Evolutionary conservation across 768 basidiomycete genomes (phyloP).

Genomic region (Boletus huronensis): DNA sequence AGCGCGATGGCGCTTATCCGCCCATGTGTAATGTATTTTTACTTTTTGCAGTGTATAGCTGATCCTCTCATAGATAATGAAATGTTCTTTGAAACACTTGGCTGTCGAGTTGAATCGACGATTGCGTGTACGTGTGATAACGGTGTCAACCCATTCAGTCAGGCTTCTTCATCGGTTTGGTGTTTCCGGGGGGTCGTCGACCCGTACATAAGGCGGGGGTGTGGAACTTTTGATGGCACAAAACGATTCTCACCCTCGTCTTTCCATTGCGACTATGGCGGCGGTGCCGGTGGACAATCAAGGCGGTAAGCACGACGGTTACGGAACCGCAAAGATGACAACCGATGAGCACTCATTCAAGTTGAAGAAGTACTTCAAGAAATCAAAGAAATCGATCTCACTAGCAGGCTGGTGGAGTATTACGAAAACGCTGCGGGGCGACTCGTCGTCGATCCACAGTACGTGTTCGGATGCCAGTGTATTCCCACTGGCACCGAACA

Average conservation of each 20-base stretch:
- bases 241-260: background rate
- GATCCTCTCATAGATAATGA: no score
- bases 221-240: background rate
- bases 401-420: constrained; percentile 34
- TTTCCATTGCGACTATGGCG: background rate
- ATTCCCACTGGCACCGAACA: no score
- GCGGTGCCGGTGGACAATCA: background rate
- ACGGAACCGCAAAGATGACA: background rate
- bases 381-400: constrained; percentile 27
- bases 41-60: no score
- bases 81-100: no score
- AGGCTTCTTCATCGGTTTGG: no score
- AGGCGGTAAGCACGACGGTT: background rate
- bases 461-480: constrained; percentile 22
- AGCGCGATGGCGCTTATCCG: no score
- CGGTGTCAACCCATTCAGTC: no score
- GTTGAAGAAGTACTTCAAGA: background rate
- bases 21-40: no score
- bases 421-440: constrained; percentile 57
- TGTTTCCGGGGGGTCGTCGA: no score
- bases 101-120: no score
- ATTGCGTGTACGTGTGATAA: no score
- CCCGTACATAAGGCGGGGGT: background rate
- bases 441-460: constrained; percentile 61
- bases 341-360: constrained; percentile 1